These are phyloP conservation scores for Saturnispora ahearnii DNA, from an alignment of 805 yeast genomes.

Conservation along the genomic window DNA sequence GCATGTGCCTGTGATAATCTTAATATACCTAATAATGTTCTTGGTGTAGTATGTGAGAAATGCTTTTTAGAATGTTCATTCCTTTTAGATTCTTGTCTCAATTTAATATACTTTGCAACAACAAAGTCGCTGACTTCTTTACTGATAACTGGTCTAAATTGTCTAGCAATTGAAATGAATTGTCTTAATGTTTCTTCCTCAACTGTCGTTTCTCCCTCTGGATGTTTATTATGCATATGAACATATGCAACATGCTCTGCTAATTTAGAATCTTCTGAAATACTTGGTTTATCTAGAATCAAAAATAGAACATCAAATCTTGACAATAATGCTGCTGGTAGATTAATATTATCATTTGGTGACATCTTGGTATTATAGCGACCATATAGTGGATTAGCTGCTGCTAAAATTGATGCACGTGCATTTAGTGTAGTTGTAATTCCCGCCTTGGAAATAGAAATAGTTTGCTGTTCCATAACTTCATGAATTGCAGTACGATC, in stretches of 20 bases:
- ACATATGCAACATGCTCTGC: slow-evolving; percentile 94
- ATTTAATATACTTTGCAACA: slow-evolving; percentile 73
- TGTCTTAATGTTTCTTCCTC: slow-evolving; percentile 78
- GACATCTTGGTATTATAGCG: slow-evolving; percentile 84
- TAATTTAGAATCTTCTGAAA: slow-evolving; percentile 72
- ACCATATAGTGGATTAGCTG: slow-evolving; percentile 97
- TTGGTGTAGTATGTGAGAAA: slow-evolving; percentile 89
- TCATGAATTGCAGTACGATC: slow-evolving; percentile 98
- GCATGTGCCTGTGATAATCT: slow-evolving; percentile 95
- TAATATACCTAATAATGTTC: slow-evolving; percentile 84
- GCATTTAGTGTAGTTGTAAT: slow-evolving; percentile 94
- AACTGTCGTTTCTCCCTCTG: slow-evolving; percentile 66
- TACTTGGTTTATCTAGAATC: slow-evolving; percentile 73
- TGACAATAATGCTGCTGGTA: slow-evolving; percentile 93
- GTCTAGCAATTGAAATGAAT: slow-evolving; percentile 77
- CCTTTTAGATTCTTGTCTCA: slow-evolving; percentile 84
- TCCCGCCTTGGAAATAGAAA: slow-evolving; percentile 95
- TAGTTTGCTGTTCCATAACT: slow-evolving; percentile 99
- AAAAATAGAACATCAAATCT: slow-evolving; percentile 88
- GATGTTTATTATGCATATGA: slow-evolving; percentile 87
- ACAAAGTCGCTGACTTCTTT: slow-evolving; percentile 79
- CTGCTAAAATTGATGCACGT: slow-evolving; percentile 89
- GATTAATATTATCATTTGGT: slow-evolving; percentile 89
- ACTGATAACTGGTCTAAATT: slow-evolving; percentile 77
- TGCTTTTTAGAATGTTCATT: slow-evolving; percentile 69